These are phyloP conservation scores for Cinnamomum chago DNA, from an alignment of 164 flowering plant species.

Conservation along the genomic window DNA sequence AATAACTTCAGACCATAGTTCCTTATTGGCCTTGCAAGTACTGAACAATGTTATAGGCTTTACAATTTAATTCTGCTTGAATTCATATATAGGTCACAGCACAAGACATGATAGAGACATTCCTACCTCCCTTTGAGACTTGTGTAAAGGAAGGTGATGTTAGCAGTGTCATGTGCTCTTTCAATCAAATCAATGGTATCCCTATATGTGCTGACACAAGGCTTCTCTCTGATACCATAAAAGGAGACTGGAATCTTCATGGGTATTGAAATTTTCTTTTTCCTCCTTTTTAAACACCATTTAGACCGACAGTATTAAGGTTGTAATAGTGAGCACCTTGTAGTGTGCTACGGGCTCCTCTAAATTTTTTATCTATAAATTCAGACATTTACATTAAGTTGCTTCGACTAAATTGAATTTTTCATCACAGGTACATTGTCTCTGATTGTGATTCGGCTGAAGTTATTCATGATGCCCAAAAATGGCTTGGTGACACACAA, in stretches of 20 bases:
- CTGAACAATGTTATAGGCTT: slow-evolving; percentile 38
- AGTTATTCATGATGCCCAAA: slow-evolving; percentile 22
- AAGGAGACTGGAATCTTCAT: slow-evolving; percentile 5
- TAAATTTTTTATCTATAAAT: no score
- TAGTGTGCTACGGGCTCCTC: no score
- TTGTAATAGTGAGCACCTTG: no score
- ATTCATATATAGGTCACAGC: slow-evolving; percentile 16
- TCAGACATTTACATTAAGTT: no score
- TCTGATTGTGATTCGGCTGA: slow-evolving; percentile 44
- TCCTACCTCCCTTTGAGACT: slow-evolving; percentile 5
- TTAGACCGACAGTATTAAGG: no score
- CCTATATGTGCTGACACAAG: slow-evolving; percentile 4
- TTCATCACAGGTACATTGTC: slow-evolving; percentile 29
- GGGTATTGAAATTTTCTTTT: not conserved
- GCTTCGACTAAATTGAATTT: no score
- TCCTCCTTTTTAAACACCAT: no score
- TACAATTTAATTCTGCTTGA: slow-evolving; percentile 69
- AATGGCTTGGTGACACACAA: slow-evolving; percentile 14
- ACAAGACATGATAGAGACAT: slow-evolving; percentile 10
- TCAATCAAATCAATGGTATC: slow-evolving; percentile 5
- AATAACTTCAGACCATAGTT: slow-evolving; percentile 43
- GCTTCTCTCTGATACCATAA: not conserved
- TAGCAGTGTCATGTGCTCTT: slow-evolving; percentile 10
- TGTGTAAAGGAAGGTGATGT: slow-evolving; percentile 11
- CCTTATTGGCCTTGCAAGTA: slow-evolving; percentile 58